A percentile compares a stretch with the other conserved stretches of the same genome.
Conservation (phyloP, 2,329 filamentous ascomycete species). For the Neurospora crassa region DNA sequence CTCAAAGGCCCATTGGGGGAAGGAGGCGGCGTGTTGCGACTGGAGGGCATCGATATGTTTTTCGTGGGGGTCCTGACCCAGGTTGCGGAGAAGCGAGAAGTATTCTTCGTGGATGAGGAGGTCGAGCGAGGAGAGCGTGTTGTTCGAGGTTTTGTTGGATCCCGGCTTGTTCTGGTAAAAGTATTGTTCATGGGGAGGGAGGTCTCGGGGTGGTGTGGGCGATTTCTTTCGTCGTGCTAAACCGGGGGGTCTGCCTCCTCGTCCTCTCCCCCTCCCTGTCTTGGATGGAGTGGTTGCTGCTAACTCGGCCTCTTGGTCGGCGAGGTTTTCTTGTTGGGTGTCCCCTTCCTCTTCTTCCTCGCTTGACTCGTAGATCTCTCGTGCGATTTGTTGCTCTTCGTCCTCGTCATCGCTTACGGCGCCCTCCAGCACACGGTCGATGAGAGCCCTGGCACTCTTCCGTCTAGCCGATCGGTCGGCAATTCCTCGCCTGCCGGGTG, state of each 20-base stretch:
- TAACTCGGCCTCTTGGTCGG: slow-evolving; percentile 18
- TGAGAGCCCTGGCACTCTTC: slow-evolving; percentile 71
- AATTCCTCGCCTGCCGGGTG: slow-evolving; percentile 57
- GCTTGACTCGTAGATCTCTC: slow-evolving; percentile 55
- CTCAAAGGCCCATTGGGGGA: slow-evolving; percentile 90
- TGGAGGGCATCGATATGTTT: slow-evolving; percentile 62
- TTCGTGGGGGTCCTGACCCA: slow-evolving; percentile 53
- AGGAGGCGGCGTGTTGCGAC: slow-evolving; percentile 68
- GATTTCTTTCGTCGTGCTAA: slow-evolving; percentile 46
- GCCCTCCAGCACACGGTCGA: slow-evolving; percentile 59
- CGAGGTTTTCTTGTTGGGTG: slow-evolving; percentile 14
- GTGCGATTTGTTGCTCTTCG: slow-evolving; percentile 57
- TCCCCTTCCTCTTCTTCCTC: slow-evolving; percentile 32
- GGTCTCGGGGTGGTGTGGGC: slow-evolving; percentile 69
- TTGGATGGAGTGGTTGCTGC: slow-evolving; percentile 18
- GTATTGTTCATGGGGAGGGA: slow-evolving; percentile 84
- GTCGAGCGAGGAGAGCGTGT: slow-evolving; percentile 64
- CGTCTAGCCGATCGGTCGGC: slow-evolving; percentile 78
- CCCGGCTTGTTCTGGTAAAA: slow-evolving; percentile 87
- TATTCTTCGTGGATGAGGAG: slow-evolving; percentile 90
- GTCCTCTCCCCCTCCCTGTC: slow-evolving; percentile 11
- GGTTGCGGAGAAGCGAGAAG: slow-evolving; percentile 52
- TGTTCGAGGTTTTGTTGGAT: slow-evolving; percentile 74
- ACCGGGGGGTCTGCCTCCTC: background rate
- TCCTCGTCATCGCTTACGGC: slow-evolving; percentile 61